Conservation (phyloP, 305 asterid genomes). For the Fraxinus angustifolia region DNA sequence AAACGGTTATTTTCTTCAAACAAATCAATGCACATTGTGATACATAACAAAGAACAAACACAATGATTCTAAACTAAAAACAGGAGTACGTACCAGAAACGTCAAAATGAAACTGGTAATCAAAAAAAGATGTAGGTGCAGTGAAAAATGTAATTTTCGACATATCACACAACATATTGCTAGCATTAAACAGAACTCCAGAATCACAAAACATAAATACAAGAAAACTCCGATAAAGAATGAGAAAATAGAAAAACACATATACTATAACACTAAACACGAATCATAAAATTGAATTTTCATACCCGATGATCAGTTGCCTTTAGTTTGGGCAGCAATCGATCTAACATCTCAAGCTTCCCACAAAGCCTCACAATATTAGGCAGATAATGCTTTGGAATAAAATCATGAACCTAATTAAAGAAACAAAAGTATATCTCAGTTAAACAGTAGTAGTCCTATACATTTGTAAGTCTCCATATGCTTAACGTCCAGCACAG, state of each 20-base stretch:
- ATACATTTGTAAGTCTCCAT: conserved; percentile 8
- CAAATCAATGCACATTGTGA: background rate
- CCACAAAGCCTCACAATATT: conserved; percentile 85
- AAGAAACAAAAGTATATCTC: conserved; percentile 6
- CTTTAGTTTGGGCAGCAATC: conserved; percentile 89
- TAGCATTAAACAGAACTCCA: conserved; percentile 10
- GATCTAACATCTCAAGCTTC: conserved; percentile 99
- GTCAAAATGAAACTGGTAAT: conserved; percentile 11
- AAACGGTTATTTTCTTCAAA: background rate
- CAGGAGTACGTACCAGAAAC: background rate
- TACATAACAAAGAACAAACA: background rate
- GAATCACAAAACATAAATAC: conserved; percentile 5
- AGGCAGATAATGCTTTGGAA: conserved; percentile 95
- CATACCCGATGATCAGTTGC: conserved; percentile 99
- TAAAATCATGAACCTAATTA: conserved; percentile 74
- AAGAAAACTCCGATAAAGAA: conserved; percentile 16
- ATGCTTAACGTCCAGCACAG: conserved; percentile 11
- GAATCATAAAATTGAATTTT: background rate
- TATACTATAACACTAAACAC: conserved; percentile 10
- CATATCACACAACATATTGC: background rate
- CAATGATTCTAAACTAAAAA: background rate
- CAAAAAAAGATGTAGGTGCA: conserved; percentile 7
- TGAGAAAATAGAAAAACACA: background rate
- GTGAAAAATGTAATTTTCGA: conserved; percentile 15
- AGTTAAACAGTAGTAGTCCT: conserved; percentile 5